These are phyloP conservation scores for Thermothelomyces thermophilus DNA, from an alignment of 2,329 filamentous ascomycete genomes.

Conservation along the genomic window DNA sequence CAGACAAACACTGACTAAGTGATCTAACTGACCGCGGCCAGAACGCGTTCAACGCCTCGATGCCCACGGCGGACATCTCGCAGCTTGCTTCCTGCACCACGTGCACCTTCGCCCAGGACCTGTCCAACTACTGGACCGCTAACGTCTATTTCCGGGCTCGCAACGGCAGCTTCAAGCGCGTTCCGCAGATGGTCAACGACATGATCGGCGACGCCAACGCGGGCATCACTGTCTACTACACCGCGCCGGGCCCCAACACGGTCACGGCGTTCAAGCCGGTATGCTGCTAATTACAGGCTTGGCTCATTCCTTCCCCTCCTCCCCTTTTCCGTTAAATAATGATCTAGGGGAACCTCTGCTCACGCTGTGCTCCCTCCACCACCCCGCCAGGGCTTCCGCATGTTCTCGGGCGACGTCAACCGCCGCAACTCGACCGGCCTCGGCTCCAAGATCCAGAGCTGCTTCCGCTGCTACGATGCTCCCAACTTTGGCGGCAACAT, in stretches of 20 bases:
- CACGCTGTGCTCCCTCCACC: no score
- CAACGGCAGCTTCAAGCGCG: conserved; percentile 33
- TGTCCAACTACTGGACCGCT: conserved; percentile 38
- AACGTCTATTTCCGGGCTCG: conserved; percentile 35
- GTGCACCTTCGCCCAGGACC: conserved; percentile 38
- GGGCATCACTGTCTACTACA: conserved; percentile 40
- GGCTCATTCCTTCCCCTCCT: no score
- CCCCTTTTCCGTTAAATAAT: no score
- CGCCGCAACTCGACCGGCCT: conserved; percentile 16
- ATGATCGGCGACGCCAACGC: conserved; percentile 42
- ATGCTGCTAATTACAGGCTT: no score
- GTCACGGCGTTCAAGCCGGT: conserved; percentile 39
- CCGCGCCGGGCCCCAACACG: conserved; percentile 31
- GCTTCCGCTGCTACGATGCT: conserved; percentile 27
- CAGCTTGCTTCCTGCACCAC: conserved; percentile 34
- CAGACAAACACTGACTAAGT: no score
- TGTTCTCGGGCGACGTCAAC: conserved; percentile 38
- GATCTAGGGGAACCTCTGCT: no score
- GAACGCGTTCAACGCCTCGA: conserved; percentile 30
- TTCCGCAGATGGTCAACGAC: conserved; percentile 32
- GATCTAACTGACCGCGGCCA: background rate
- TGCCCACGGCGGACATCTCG: conserved; percentile 28
- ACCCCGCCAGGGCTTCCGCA: conserved; percentile 36
- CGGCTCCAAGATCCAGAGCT: conserved; percentile 29
- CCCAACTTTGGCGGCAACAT: conserved; percentile 25